Evolutionary conservation across 768 basidiomycete species (phyloP), one percentile per base, ranked within the genome.

Genomic region (Leccinellum rugosiceps): DNA sequence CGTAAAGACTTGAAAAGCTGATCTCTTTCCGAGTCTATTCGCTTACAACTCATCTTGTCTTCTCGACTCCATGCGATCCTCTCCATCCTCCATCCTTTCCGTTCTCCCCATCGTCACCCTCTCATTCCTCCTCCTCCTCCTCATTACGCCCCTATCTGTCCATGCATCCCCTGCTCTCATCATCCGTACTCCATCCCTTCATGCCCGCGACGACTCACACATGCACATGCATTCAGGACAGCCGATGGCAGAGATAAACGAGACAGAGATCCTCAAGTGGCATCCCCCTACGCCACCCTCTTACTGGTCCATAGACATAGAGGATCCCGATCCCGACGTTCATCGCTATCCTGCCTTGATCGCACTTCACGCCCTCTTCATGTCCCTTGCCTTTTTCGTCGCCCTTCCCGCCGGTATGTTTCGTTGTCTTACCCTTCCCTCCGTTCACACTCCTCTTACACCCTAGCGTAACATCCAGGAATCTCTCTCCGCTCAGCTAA

Each of bases 241-340:
- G 4, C 86, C 87, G 14, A 61, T 83, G 25, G 61, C 78, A n/a
- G 75, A 80, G 58, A 76, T 95, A 55, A 91, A 95, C 70, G 94
- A 94, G 68, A 88, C 89, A 0, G 83, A 88, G 53, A 74, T 94
- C 49, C 75, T 83, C 31, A 68, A 82, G 61, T 73, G 76, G 55
- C 92, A 94, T 68, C 68, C 76, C 0, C 85, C 86, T 0, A 89
- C 87, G 0, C 90, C 90, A 0, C 83, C 86, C 0, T 93, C 92
- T 3, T 96, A 93, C 71, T 92, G 84, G 72, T 85, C 88, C 14
- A 81, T 88, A 61, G 94, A 95, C 70, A 81, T 86, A 68, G 84
- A 88, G 34, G 77, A 80, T 50, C 70, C 68, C 7, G 80, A 77
- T 55, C 67, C 72, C 9, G 72, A 72, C 21, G 72, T 76, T 30